Evolutionary conservation across 441 rosid genomes (phyloP), one percentile per base, ranked within the genome.

Genomic region (Gossypium schwendimanii): DNA sequence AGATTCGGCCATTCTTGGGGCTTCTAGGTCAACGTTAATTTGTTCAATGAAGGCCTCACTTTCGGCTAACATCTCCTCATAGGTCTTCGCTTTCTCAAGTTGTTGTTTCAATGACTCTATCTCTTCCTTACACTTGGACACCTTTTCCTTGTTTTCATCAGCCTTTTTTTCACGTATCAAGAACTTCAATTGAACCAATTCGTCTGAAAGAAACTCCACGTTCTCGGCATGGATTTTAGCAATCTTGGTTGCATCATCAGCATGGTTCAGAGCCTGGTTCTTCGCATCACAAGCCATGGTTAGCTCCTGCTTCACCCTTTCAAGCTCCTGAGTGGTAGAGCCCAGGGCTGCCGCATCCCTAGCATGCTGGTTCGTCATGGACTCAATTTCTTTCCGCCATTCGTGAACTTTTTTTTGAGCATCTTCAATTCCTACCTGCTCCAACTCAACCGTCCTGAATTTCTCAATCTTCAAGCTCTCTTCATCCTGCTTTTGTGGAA

Each of bases 351-450:
- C 84, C 69, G 89, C 89, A 76, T 91, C 95, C 83, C 81, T 50
- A 53, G 92, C 97, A 75, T 89, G 95, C 78, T 91, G 98, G 80
- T 84, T 87, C 80, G 88, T 84, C 47, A 92, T 85, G 54, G 82
- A 80, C 79, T 90, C 93, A 1, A 90, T 84, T 87, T 94, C 98
- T 66, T 84, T 84, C 79, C 75, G 77, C 88, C 86, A 86, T 70
- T 85, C 89, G 57, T 81, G 88, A 73, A 90, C 93, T 77, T 87
- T 92, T 78, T 80, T 85, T 81, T 84, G 89, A 69, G 89, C 85
- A 2, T 87, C 89, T 84, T 93, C 96, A 49, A 94, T 92, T 74
- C 96, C 97, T 2, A 90, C 89, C 78, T 88, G 92, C 75, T 93
- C 96, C 86, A 87, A 64, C 80, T 93, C 96, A 76, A 91, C 80